These are phyloP conservation scores for Fremontodendron californicum DNA, from an alignment of 345 rosid species.

Conservation along the genomic window DNA sequence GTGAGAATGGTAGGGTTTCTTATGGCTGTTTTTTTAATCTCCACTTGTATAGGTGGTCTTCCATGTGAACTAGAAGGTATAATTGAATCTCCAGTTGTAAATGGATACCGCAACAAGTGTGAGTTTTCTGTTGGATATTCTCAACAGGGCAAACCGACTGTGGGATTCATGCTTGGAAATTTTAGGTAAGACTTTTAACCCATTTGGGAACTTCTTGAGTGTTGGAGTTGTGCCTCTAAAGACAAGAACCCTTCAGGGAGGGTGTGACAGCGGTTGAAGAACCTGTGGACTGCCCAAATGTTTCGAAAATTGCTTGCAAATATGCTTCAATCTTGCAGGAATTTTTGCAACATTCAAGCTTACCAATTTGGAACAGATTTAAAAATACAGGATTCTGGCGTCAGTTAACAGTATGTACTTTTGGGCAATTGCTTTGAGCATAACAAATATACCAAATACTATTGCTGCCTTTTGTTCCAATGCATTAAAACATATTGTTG, in stretches of 20 bases:
- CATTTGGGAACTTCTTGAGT: slow-evolving; percentile 10
- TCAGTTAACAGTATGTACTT: slow-evolving; percentile 70
- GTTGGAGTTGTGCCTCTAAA: slow-evolving; percentile 19
- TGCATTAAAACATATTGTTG: neutral
- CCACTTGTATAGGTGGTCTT: slow-evolving; percentile 65
- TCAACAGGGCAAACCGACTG: slow-evolving; percentile 67
- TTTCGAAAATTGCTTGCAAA: slow-evolving; percentile 63
- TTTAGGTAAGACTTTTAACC: slow-evolving; percentile 54
- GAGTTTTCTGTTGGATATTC: slow-evolving; percentile 83
- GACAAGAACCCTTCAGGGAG: slow-evolving; percentile 43
- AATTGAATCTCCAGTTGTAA: slow-evolving; percentile 70
- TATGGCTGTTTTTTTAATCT: neutral
- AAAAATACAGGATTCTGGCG: slow-evolving; percentile 91
- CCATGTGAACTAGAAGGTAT: slow-evolving; percentile 81
- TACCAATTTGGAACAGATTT: slow-evolving; percentile 93
- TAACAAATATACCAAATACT: neutral
- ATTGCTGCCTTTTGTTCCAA: neutral
- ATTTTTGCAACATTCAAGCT: slow-evolving; percentile 58
- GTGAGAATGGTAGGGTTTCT: neutral
- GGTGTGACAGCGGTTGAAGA: slow-evolving; percentile 97
- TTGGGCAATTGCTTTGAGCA: slow-evolving; percentile 2
- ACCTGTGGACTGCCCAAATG: slow-evolving; percentile 86
- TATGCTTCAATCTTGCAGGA: slow-evolving; percentile 80
- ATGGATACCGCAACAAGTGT: slow-evolving; percentile 96
- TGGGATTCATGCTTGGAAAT: slow-evolving; percentile 90